These are phyloP conservation scores for Brasenia schreberi DNA, from an alignment of 164 flowering plant genomes.

Conservation along the genomic window DNA sequence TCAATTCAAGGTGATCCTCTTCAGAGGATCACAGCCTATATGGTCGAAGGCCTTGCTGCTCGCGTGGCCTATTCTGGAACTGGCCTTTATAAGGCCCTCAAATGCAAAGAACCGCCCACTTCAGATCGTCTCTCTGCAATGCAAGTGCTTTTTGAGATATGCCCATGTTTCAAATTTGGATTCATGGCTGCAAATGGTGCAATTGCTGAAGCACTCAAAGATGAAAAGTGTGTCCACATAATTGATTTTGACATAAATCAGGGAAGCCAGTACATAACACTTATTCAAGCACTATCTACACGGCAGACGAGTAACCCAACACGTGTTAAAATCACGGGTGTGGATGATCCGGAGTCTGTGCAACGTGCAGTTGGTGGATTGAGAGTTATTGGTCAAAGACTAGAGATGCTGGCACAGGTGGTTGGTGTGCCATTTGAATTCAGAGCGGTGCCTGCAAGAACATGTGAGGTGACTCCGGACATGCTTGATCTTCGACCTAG, in stretches of 20 bases:
- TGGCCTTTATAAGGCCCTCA: conserved; percentile 64
- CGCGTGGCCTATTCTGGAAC: conserved; percentile 79
- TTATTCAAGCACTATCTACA: conserved; percentile 55
- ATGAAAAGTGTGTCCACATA: conserved; percentile 63
- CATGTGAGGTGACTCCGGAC: conserved; percentile 44
- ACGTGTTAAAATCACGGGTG: conserved; percentile 64
- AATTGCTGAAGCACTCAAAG: conserved; percentile 57
- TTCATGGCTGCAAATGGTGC: conserved; percentile 92
- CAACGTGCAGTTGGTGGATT: conserved; percentile 81
- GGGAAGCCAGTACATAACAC: conserved; percentile 82
- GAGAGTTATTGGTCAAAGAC: conserved; percentile 53
- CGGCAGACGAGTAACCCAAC: conserved; percentile 33
- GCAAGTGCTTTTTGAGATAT: conserved; percentile 92
- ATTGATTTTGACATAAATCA: conserved; percentile 92
- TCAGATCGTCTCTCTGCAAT: conserved; percentile 84
- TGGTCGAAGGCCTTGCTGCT: conserved; percentile 97
- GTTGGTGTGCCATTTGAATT: conserved; percentile 60
- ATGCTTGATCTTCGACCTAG: conserved; percentile 44
- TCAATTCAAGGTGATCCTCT: conserved; percentile 92
- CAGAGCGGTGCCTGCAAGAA: conserved; percentile 42
- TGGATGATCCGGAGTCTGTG: conserved; percentile 92
- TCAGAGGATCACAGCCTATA: conserved; percentile 87
- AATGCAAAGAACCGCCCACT: conserved; percentile 88
- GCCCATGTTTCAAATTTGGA: conserved; percentile 95
- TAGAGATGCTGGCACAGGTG: conserved; percentile 56